Evolutionary conservation across 1,284 basidiomycete species (phyloP), one percentile per base, ranked within the genome.

Genomic region (Irpex sp.): DNA sequence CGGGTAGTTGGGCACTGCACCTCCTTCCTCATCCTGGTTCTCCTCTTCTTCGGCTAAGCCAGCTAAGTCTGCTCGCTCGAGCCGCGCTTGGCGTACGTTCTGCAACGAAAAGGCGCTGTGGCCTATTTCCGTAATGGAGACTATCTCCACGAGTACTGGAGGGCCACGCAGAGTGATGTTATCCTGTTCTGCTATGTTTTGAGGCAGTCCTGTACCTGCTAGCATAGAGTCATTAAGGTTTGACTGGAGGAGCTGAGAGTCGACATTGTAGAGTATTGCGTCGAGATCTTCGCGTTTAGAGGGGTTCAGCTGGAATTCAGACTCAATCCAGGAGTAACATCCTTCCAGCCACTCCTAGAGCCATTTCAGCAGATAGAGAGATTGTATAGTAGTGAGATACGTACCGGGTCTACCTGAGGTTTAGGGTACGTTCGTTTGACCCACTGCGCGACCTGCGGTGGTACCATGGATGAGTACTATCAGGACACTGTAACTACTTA

Each of bases 51-150:
- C 74, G 14, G 72, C 74, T 2, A 82, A 69, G 21, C 80, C 78
- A 1, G 76, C 74, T 51, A 82, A 68, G 62, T 80, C 80, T 49
- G 80, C 80, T 19, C 84, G 78, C 66, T 91, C 88, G 56, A 84
- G 78, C 28, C 87, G 82, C 12, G 83, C 81, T 61, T 85, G 78
- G 54, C 87, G 78, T 18, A 83, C 78, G 69, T 89, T 85, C 65
- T 86, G 77, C 37, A 90, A 74, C 58, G 74, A 81, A 68, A 89
- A 86, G 6, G 89, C 90, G 67, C 90, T 90, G 55, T 82, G 75
- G 0, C 85, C 88, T 37, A 92, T 85, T 60, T 93, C 90, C 18
- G 87, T 93, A 12, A 93, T 82, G 2, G 86, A 77, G 7, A 81
- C 76, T 19, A 96, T 80, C 65, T 93, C 84, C 8, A 91, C 85